Evolutionary conservation across 2,329 filamentous ascomycete genomes (phyloP).

Genomic region (Aureobasidium uvarum): DNA sequence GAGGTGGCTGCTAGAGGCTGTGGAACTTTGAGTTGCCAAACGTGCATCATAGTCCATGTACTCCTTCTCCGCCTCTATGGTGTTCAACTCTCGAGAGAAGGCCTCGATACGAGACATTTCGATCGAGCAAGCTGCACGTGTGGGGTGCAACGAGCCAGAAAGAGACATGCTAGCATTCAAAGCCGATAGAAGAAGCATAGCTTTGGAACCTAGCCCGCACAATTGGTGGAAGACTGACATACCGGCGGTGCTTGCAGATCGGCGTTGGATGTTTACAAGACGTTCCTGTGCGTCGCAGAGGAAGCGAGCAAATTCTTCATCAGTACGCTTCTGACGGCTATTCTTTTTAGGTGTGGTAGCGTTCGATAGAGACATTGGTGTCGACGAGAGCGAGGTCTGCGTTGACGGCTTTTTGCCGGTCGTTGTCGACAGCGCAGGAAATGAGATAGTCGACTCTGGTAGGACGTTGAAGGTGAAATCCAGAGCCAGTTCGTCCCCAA

Average conservation of each 20-base stretch:
- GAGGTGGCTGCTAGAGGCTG: not conserved
- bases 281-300: constrained; percentile 65
- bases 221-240: constrained; percentile 56
- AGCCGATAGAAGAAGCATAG: constrained; percentile 44
- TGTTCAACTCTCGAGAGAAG: constrained; percentile 10
- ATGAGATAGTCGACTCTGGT: constrained; percentile 87
- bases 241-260: constrained; percentile 54
- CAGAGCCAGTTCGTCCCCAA: constrained; percentile 2
- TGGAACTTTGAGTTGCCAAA: not conserved
- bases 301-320: constrained; percentile 55
- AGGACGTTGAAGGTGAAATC: constrained; percentile 76
- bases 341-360: constrained; percentile 25
- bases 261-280: constrained; percentile 61
- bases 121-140: constrained; percentile 43
- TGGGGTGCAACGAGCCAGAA: constrained; percentile 40
- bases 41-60: not conserved
- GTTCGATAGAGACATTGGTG: not conserved
- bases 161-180: constrained; percentile 36
- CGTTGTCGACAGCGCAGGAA: constrained; percentile 60
- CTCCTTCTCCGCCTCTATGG: constrained; percentile 16
- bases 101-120: constrained; percentile 26
- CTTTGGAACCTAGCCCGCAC: constrained; percentile 39
- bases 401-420: constrained; percentile 11
- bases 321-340: constrained; percentile 18
- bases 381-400: constrained; percentile 34